Conservation (phyloP, 2,329 filamentous ascomycete species). For the Phaeosphaeria sp. region DNA sequence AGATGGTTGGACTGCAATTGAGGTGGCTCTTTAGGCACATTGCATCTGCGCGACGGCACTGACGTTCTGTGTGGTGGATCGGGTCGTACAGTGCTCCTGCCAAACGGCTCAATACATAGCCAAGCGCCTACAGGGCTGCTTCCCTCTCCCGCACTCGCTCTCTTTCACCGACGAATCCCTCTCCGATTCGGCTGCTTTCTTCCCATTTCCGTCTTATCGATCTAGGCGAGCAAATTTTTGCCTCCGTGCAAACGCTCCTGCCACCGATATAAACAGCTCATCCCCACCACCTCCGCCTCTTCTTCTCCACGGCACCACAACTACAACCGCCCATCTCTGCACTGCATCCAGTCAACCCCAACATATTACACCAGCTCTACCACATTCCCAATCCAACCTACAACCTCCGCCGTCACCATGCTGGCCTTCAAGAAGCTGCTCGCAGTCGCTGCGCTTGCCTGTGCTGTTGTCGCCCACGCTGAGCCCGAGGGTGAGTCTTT, state of each 20-base stretch:
- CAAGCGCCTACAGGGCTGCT: constrained; percentile 8
- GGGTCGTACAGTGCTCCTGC: constrained; percentile 20
- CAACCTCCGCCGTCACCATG: constrained; percentile 30
- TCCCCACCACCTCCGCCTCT: constrained; percentile 10
- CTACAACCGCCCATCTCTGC: constrained; percentile 23
- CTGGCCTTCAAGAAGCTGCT: constrained; percentile 37
- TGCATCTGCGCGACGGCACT: constrained; percentile 9
- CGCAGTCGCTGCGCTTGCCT: constrained; percentile 25
- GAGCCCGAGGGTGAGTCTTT: constrained; percentile 16
- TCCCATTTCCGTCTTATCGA: constrained; percentile 13
- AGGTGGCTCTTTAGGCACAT: constrained; percentile 2
- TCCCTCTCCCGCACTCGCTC: constrained; percentile 4
- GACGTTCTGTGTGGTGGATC: constrained; percentile 6
- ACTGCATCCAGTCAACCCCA: constrained; percentile 28
- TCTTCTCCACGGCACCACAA: constrained; percentile 17
- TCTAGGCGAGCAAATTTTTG: constrained; percentile 7
- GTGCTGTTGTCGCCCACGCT: constrained; percentile 24
- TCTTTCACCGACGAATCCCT: constrained; percentile 12
- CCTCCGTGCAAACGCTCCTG: constrained; percentile 15
- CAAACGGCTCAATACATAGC: constrained; percentile 8
- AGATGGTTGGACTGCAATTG: background rate
- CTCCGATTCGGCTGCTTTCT: constrained; percentile 1
- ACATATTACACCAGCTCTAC: constrained; percentile 28
- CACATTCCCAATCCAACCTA: constrained; percentile 18
- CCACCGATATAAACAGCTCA: constrained; percentile 20